Evolutionary conservation across 352 stramenopile species (phyloP), one percentile per base, ranked within the genome.

Genomic region (Lagenidium giganteum): DNA sequence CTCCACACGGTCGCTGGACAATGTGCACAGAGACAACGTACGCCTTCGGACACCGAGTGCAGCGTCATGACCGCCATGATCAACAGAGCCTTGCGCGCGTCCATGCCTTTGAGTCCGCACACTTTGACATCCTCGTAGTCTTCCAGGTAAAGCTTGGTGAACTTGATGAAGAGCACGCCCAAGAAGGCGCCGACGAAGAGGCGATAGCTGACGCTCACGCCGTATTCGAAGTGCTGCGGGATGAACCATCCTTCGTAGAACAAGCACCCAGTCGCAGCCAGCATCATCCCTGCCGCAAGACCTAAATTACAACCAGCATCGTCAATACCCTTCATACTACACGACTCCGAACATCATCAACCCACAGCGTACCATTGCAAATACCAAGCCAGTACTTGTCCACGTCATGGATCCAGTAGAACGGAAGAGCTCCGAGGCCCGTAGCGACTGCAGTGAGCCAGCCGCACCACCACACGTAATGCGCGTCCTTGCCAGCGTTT

Each of bases 41-140:
- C 90, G 26, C 96, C 96, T 75, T 99, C 96, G 14, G 93, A 97
- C 47, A 98, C 97, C 2, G 93, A 98, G 77, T 99, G 96, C 39
- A 98, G 68, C 18, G 94, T 98, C 96, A 99, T 99, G 22, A 99
- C 95, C 18, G 97, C 96, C 67, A 99, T 96, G 57, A 99, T 98
- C 16, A 99, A 63, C 28, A 99, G 60, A 29, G 96, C 83, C 54
- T 95, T 95, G 45, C 83, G 81, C 14, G 88, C 88, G 62, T 98
- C 83, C 24, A 96, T 54, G 32, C 72, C 67, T 20, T 83, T 67
- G 7, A 88, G 42, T 14, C 74, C 71, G 37, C 77, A 87, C 44
- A 98, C 67, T 45, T 95, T 94, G 25, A 97, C 73, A 53, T 98
- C 88, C 41, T 98, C 96, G 54, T 98, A 93, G 49, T 96, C 77